Evolutionary conservation across 148 eudicot species (phyloP).

Genomic region (Chenopodium berlandieri): DNA sequence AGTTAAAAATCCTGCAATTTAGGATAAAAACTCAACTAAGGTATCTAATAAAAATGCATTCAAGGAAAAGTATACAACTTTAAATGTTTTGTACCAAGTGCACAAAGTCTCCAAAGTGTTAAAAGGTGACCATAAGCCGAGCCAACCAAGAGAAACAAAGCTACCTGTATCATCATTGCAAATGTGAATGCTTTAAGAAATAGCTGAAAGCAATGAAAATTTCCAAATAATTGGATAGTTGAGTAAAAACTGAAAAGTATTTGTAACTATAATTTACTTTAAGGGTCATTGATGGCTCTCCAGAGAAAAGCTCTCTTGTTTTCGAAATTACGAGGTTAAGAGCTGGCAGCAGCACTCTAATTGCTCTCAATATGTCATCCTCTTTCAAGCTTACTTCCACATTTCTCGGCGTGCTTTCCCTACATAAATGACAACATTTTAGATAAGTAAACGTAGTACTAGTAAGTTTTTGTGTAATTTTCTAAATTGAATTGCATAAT

Average conservation of each 20-base stretch:
- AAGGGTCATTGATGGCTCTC: constrained; percentile 91
- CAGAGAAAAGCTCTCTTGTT: constrained; percentile 70
- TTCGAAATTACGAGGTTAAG: constrained; percentile 61
- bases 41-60: neutral
- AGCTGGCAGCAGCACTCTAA: constrained; percentile 65
- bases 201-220: neutral
- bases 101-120: constrained; percentile 72
- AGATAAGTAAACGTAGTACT: neutral
- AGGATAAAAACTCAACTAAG: neutral
- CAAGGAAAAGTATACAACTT: neutral
- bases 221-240: too few relatives aligned
- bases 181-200: neutral
- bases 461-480: neutral
- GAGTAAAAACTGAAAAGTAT: too few relatives aligned
- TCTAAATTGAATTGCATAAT: neutral
- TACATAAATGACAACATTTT: constrained; percentile 24
- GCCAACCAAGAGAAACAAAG: constrained; percentile 60
- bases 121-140: constrained; percentile 85
- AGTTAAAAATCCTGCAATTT: constrained; percentile 64
- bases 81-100: constrained; percentile 52
- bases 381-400: constrained; percentile 54
- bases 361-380: constrained; percentile 61
- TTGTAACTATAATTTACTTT: constrained; percentile 42
- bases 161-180: constrained; percentile 49
- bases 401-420: constrained; percentile 32